These are phyloP conservation scores for Orbilia quercus DNA, from an alignment of 2,329 filamentous ascomycete genomes.

Conservation along the genomic window DNA sequence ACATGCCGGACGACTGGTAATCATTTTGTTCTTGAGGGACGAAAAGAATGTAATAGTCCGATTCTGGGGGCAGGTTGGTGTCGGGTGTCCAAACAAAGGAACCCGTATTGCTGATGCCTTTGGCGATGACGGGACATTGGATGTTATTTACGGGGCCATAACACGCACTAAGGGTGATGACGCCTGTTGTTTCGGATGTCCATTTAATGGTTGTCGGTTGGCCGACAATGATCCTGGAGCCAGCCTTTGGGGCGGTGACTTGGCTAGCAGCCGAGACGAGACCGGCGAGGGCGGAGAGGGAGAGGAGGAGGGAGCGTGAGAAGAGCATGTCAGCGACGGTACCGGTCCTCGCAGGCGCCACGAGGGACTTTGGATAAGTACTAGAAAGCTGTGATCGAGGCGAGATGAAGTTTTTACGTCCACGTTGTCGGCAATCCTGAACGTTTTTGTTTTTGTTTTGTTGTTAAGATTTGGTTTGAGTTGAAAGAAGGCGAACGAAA, in stretches of 20 bases:
- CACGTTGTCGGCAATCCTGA: not conserved
- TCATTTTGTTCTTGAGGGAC: not conserved
- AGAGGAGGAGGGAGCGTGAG: constrained; percentile 33
- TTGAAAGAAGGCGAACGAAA: constrained; percentile 12
- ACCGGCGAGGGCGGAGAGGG: constrained; percentile 22
- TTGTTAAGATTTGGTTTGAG: not conserved
- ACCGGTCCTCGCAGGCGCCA: constrained; percentile 2
- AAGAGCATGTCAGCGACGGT: constrained; percentile 25
- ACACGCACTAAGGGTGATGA: constrained; percentile 15
- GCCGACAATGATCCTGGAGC: constrained; percentile 13
- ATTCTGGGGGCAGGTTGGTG: not conserved
- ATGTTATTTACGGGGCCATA: not conserved
- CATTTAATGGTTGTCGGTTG: constrained; percentile 28
- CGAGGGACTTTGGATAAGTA: constrained; percentile 2
- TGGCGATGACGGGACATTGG: not conserved
- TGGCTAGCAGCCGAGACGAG: constrained; percentile 21
- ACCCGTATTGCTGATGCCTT: constrained; percentile 5
- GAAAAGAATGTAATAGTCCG: constrained; percentile 26
- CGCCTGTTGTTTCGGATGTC: not conserved
- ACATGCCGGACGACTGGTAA: not conserved
- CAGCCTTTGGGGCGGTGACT: constrained; percentile 17
- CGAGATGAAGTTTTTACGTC: constrained; percentile 4
- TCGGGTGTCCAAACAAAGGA: constrained; percentile 24
- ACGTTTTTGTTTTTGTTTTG: constrained; percentile 8
- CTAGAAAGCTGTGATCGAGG: not conserved